Conservation (phyloP, 192 early-diverging fungal genomes). For the Linnemannia exigua region DNA sequence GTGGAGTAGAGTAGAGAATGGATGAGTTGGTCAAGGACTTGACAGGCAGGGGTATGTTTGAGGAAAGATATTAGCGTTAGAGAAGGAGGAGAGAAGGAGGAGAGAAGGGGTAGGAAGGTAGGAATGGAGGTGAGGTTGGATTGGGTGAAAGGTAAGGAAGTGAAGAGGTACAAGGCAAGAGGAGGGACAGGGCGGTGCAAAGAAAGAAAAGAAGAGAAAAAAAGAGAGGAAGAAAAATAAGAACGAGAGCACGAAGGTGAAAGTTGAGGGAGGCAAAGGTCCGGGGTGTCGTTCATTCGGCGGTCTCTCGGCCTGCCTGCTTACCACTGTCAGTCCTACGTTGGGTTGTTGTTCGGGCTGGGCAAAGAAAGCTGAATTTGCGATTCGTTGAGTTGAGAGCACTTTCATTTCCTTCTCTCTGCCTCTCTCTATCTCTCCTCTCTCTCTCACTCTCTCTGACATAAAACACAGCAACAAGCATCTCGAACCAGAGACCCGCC, state of each 20-base stretch:
- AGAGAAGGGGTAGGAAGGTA: neutral
- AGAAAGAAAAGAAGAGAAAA: neutral
- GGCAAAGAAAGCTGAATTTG: neutral
- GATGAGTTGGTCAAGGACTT: neutral
- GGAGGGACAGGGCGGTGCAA: neutral
- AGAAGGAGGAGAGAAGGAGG: neutral
- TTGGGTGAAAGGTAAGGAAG: too few species aligned
- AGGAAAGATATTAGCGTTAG: constrained; percentile 3
- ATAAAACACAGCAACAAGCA: neutral
- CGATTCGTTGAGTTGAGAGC: neutral
- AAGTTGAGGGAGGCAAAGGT: neutral
- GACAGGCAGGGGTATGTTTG: neutral
- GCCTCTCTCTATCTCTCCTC: too few species aligned
- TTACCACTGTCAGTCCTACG: neutral
- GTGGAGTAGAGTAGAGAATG: neutral
- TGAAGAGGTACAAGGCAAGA: too few species aligned
- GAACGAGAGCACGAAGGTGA: neutral
- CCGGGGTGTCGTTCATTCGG: neutral
- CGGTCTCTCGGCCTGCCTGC: neutral
- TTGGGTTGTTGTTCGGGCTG: neutral
- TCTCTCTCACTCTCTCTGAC: too few species aligned
- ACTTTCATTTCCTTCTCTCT: neutral
- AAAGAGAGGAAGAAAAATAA: neutral
- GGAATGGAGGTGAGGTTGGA: neutral
- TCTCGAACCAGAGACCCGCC: neutral